phyloP scores from a whole-genome alignment of 108 stramenopile species.

The Skeletonema potamos region DNA sequence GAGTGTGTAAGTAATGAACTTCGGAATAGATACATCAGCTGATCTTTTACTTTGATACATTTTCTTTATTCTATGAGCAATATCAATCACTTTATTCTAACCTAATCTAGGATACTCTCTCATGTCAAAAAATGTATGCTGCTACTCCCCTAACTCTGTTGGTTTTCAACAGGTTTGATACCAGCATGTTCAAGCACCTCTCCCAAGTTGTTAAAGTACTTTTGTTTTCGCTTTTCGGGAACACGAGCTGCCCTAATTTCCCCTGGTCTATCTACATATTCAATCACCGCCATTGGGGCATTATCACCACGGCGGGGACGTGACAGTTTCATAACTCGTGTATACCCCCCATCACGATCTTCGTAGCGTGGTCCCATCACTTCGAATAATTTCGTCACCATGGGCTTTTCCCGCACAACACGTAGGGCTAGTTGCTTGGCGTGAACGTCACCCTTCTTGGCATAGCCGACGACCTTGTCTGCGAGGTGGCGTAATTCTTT shows the following conservation, averaged over 20 bases:
- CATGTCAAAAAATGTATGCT: neutral
- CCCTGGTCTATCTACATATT: conserved; percentile 97
- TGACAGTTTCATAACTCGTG: conserved; percentile 90
- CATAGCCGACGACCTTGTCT: conserved; percentile 89
- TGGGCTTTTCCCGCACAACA: conserved; percentile 71
- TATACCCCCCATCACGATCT: conserved; percentile 94
- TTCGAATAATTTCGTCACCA: conserved; percentile 90
- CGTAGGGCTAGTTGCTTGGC: conserved; percentile 53
- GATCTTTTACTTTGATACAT: neutral
- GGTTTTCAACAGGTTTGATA: conserved; percentile 24
- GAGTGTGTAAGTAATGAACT: neutral
- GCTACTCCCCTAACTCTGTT: neutral
- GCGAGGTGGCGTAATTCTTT: conserved; percentile 91
- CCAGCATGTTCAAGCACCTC: conserved; percentile 49
- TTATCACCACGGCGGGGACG: conserved; percentile 87
- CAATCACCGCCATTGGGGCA: conserved; percentile 98
- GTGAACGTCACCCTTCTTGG: conserved; percentile 45
- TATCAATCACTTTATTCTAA: neutral
- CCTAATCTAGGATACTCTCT: neutral
- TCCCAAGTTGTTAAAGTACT: conserved; percentile 32
- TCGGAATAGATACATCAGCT: neutral
- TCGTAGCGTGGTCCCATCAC: conserved; percentile 96
- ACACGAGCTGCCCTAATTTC: conserved; percentile 89
- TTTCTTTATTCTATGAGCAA: neutral
- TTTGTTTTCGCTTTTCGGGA: conserved; percentile 52